These are phyloP conservation scores for Hypoxylon rubiginosum DNA, from an alignment of 2,329 filamentous ascomycete species.

Conservation along the genomic window DNA sequence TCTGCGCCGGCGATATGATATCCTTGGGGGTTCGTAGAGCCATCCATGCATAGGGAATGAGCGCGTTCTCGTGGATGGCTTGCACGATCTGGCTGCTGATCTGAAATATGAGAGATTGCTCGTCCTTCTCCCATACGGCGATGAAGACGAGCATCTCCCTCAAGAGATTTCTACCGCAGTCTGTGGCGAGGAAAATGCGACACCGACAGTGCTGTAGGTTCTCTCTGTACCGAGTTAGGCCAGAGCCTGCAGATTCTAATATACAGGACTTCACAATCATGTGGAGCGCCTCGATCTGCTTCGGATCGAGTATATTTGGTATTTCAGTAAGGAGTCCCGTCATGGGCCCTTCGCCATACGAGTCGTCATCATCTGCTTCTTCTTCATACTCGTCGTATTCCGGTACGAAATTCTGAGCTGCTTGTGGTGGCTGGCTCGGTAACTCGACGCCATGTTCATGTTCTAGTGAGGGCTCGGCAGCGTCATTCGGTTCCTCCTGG, in stretches of 20 bases:
- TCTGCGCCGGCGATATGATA: constrained; percentile 95
- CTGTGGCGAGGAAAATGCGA: constrained; percentile 88
- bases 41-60: constrained; percentile 93
- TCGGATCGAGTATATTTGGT: constrained; percentile 91
- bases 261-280: constrained; percentile 99
- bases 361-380: constrained; percentile 74
- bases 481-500: constrained; percentile 52
- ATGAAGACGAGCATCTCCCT: constrained; percentile 95
- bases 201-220: constrained; percentile 93
- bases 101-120: constrained; percentile 95
- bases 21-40: constrained; percentile 93
- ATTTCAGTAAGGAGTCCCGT: constrained; percentile 92
- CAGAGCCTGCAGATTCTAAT: constrained; percentile 82
- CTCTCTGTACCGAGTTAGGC: constrained; percentile 75
- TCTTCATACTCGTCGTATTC: constrained; percentile 68
- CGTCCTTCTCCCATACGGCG: constrained; percentile 94
- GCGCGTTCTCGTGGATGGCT: constrained; percentile 87
- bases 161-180: constrained; percentile 89
- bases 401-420: constrained; percentile 56
- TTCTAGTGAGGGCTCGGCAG: constrained; percentile 56
- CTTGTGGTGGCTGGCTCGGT: constrained; percentile 57
- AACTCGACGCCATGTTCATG: constrained; percentile 51
- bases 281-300: constrained; percentile 94
- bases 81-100: constrained; percentile 97
- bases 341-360: constrained; percentile 82